Evolutionary conservation across 1,284 basidiomycete genomes (phyloP).

Genomic region (Anthracocystis panici-leucophaei): DNA sequence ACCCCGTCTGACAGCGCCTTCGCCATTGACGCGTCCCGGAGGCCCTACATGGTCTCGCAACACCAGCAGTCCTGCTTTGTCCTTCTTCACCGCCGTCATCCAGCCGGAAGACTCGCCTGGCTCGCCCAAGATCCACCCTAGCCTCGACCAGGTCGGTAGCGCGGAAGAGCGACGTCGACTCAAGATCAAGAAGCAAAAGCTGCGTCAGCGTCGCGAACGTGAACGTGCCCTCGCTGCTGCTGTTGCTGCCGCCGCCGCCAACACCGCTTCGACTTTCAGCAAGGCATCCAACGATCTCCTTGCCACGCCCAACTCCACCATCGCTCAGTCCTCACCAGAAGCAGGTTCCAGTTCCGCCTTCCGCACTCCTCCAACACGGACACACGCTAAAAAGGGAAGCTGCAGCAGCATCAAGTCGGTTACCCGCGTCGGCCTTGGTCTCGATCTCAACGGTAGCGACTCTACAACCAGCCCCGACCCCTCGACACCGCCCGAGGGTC

Average conservation of each 20-base stretch:
- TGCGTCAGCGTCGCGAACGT: slow-evolving; percentile 39
- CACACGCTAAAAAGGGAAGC: slow-evolving; percentile 25
- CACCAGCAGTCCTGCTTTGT: slow-evolving; percentile 51
- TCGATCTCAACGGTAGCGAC: slow-evolving; percentile 44
- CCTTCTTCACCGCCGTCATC: slow-evolving; percentile 59
- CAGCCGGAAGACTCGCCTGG: slow-evolving; percentile 34
- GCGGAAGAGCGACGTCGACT: slow-evolving; percentile 56
- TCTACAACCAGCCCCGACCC: slow-evolving; percentile 38
- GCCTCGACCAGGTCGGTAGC: slow-evolving; percentile 57
- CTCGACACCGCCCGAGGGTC: slow-evolving; percentile 33
- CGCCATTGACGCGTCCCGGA: slow-evolving; percentile 24
- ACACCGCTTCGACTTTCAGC: slow-evolving; percentile 9
- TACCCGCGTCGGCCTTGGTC: slow-evolving; percentile 39
- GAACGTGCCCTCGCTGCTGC: slow-evolving; percentile 24
- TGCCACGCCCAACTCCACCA: slow-evolving; percentile 32
- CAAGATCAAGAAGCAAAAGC: slow-evolving; percentile 55
- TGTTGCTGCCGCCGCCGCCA: slow-evolving; percentile 14
- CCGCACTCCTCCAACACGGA: slow-evolving; percentile 34
- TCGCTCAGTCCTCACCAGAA: slow-evolving; percentile 36
- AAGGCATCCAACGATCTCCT: slow-evolving; percentile 25
- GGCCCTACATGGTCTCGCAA: slow-evolving; percentile 36
- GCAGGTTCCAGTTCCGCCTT: slow-evolving; percentile 28
- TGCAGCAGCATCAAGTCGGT: slow-evolving; percentile 35
- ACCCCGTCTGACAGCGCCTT: slow-evolving; percentile 31
- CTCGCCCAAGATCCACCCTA: slow-evolving; percentile 39